Conservation (phyloP, 768 basidiomycete species). For the Tephrocybe sp. region DNA sequence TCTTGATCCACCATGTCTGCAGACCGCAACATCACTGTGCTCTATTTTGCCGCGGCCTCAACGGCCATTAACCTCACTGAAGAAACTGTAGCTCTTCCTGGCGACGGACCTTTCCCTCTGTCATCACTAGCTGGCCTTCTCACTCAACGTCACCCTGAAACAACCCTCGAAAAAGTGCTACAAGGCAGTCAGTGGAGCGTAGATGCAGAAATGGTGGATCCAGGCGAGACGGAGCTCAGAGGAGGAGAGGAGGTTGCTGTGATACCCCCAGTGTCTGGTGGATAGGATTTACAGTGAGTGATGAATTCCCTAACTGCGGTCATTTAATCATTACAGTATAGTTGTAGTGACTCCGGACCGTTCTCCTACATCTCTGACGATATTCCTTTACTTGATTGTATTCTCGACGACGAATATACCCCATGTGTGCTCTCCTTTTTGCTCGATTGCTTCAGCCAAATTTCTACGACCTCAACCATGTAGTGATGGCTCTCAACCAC, state of each 20-base stretch:
- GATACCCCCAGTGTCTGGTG: slow-evolving; percentile 82
- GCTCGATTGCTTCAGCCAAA: too few species aligned
- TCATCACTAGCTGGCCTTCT: slow-evolving; percentile 49
- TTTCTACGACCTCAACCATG: too few species aligned
- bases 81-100: slow-evolving; percentile 51
- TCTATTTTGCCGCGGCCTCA: slow-evolving; percentile 64
- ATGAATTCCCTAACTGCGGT: too few species aligned
- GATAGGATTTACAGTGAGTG: slow-evolving; percentile 32
- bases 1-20: slow-evolving; percentile 21
- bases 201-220: slow-evolving; percentile 74
- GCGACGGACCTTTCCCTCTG: slow-evolving; percentile 40
- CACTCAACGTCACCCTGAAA: slow-evolving; percentile 50
- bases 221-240: slow-evolving; percentile 40
- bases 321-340: too few species aligned
- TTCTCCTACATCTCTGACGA: too few species aligned
- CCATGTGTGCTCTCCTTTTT: too few species aligned
- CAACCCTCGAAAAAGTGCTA: slow-evolving; percentile 50
- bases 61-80: slow-evolving; percentile 60
- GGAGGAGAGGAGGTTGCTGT: slow-evolving; percentile 80
- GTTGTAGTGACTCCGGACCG: too few species aligned
- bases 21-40: slow-evolving; percentile 37
- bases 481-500: too few species aligned
- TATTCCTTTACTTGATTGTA: too few species aligned
- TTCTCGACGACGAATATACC: too few species aligned
- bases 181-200: slow-evolving; percentile 74